Conservation (phyloP, 2,329 filamentous ascomycete species). For the Fusarium redolens region DNA sequence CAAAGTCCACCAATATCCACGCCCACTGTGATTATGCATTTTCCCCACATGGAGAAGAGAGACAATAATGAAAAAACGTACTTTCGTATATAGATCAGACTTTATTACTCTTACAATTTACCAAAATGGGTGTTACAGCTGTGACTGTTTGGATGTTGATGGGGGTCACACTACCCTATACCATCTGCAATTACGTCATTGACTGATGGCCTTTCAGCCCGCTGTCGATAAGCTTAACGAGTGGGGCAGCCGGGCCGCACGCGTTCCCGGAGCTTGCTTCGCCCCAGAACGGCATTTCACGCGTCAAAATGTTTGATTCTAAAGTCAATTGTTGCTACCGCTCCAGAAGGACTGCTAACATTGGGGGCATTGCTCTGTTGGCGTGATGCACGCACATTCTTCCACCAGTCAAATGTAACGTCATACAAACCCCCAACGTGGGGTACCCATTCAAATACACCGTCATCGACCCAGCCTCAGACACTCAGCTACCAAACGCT, state of each 20-base stretch:
- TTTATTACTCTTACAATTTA: background rate
- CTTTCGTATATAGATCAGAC: rapidly evolving
- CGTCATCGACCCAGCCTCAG: slow-evolving; percentile 27
- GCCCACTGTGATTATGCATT: rapidly evolving
- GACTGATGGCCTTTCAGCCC: rapidly evolving
- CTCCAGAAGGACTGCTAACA: background rate
- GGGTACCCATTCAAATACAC: slow-evolving; percentile 29
- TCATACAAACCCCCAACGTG: slow-evolving; percentile 34
- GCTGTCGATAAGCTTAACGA: slow-evolving; percentile 1
- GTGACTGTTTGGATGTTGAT: background rate
- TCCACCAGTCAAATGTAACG: slow-evolving; percentile 35
- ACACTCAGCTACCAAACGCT: background rate
- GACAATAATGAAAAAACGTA: rapidly evolving
- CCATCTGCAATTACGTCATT: rapidly evolving
- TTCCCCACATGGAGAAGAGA: rapidly evolving
- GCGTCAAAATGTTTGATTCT: background rate
- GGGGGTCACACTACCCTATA: background rate
- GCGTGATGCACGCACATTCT: background rate
- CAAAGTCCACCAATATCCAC: background rate
- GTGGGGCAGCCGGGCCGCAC: background rate
- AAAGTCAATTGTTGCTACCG: background rate
- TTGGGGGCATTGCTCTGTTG: slow-evolving; percentile 15
- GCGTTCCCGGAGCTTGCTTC: background rate
- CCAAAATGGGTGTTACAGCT: rapidly evolving
- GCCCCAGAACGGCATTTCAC: background rate